A percentile compares a stretch with the other conserved stretches of the same genome.
phyloP scores from a whole-genome alignment of 345 rosid genomes.

The Trapa incisa region DNA sequence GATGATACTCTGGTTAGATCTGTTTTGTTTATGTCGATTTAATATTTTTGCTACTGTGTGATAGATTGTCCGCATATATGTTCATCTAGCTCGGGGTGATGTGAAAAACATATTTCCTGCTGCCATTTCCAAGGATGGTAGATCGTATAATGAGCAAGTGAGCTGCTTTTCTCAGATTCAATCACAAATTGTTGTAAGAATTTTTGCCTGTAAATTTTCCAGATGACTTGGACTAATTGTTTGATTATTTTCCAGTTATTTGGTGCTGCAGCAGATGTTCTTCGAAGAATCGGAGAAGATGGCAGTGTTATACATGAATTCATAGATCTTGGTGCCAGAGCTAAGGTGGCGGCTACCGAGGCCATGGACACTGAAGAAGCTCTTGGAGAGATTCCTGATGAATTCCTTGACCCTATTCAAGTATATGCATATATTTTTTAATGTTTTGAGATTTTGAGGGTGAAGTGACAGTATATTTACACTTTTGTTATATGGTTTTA shows the following conservation, averaged over 20 bases:
- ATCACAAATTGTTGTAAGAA: not conserved
- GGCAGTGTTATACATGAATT: slow-evolving; percentile 59
- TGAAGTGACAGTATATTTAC: no score
- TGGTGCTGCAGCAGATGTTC: slow-evolving; percentile 75
- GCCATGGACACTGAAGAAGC: slow-evolving; percentile 93
- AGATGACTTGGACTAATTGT: slow-evolving; percentile 6
- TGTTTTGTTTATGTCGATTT: not conserved
- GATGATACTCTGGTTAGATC: not conserved
- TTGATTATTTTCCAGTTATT: slow-evolving; percentile 45
- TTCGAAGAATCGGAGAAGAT: slow-evolving; percentile 72
- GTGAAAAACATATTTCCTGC: slow-evolving; percentile 58
- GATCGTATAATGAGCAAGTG: slow-evolving; percentile 95
- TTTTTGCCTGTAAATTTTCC: slow-evolving; percentile 2
- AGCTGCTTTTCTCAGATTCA: not conserved
- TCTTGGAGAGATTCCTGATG: slow-evolving; percentile 94
- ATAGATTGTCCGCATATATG: slow-evolving; percentile 84
- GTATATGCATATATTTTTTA: slow-evolving; percentile 22
- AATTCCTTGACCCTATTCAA: slow-evolving; percentile 92
- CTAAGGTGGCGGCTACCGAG: slow-evolving; percentile 84
- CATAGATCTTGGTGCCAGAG: slow-evolving; percentile 63
- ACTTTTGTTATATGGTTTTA: not conserved
- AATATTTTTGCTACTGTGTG: slow-evolving; percentile 2
- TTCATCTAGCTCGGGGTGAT: slow-evolving; percentile 89
- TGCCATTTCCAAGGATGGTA: slow-evolving; percentile 91
- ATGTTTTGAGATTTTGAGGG: not conserved